Evolutionary conservation across 2,329 filamentous ascomycete genomes (phyloP).

Genomic region (Stachybotrys elegans): DNA sequence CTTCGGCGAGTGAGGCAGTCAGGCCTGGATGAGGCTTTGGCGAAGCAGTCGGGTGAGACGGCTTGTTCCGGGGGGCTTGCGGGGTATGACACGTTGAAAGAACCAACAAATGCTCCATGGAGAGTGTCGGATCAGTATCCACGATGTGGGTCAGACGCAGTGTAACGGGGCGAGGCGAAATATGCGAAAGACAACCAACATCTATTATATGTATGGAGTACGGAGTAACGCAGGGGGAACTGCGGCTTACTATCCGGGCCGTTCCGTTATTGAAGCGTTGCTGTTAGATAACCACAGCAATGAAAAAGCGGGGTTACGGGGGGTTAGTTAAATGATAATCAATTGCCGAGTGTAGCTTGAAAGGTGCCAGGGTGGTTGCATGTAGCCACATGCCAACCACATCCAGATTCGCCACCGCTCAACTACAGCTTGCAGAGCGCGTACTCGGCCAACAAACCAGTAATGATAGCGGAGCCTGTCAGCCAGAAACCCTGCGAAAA

Average conservation of each 20-base stretch:
- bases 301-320: not conserved
- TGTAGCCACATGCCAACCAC: not conserved
- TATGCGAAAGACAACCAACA: no score
- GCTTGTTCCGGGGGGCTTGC: no score
- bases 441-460: not conserved
- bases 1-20: no score
- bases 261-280: not conserved
- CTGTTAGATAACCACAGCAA: not conserved
- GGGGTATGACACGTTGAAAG: no score
- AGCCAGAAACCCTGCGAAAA: not conserved
- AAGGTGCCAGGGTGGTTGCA: not conserved
- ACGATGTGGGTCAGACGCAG: no score
- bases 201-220: no score
- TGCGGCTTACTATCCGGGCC: not conserved
- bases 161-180: no score
- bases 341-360: not conserved
- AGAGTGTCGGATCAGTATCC: no score
- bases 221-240: not conserved
- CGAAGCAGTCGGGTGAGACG: no score
- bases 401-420: not conserved
- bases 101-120: no score
- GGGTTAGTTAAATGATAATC: not conserved
- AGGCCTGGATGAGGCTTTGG: no score
- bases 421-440: not conserved
- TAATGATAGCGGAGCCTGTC: not conserved